Evolutionary conservation across 2,329 filamentous ascomycete species (phyloP).

Genomic region (Paramyrothecium roridum): DNA sequence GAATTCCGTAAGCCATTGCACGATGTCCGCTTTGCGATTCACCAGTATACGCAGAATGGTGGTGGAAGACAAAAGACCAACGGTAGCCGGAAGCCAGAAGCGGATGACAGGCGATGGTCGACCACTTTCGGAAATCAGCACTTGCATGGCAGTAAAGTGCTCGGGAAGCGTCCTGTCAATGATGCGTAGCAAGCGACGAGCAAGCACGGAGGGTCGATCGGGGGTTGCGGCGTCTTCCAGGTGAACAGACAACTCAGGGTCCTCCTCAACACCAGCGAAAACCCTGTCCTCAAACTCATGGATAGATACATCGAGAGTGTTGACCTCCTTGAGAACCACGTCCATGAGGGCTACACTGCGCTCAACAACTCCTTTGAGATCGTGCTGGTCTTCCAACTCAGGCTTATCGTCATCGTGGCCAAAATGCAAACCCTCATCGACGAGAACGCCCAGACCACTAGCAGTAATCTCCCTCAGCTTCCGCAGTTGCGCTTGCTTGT

Average conservation of each 20-base stretch:
- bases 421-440: slow-evolving; percentile 79
- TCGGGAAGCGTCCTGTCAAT: slow-evolving; percentile 66
- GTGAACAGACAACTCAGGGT: slow-evolving; percentile 55
- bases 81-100: slow-evolving; percentile 80
- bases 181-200: slow-evolving; percentile 65
- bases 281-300: slow-evolving; percentile 64
- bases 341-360: slow-evolving; percentile 84
- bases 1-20: slow-evolving; percentile 76
- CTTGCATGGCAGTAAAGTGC: slow-evolving; percentile 57
- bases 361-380: slow-evolving; percentile 71
- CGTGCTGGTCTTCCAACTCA: slow-evolving; percentile 44
- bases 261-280: slow-evolving; percentile 59
- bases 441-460: slow-evolving; percentile 79
- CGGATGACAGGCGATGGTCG: slow-evolving; percentile 72
- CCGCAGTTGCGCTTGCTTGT: slow-evolving; percentile 69
- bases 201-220: slow-evolving; percentile 57
- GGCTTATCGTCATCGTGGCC: slow-evolving; percentile 57
- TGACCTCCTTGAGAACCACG: slow-evolving; percentile 72
- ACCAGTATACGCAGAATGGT: slow-evolving; percentile 79
- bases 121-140: slow-evolving; percentile 62
- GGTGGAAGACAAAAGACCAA: slow-evolving; percentile 76
- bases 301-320: slow-evolving; percentile 58
- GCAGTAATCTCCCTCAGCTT: slow-evolving; percentile 77
- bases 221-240: slow-evolving; percentile 40
- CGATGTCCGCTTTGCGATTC: slow-evolving; percentile 71